Conservation (phyloP, 139 green algal species). For the Bryopsis sp. region DNA sequence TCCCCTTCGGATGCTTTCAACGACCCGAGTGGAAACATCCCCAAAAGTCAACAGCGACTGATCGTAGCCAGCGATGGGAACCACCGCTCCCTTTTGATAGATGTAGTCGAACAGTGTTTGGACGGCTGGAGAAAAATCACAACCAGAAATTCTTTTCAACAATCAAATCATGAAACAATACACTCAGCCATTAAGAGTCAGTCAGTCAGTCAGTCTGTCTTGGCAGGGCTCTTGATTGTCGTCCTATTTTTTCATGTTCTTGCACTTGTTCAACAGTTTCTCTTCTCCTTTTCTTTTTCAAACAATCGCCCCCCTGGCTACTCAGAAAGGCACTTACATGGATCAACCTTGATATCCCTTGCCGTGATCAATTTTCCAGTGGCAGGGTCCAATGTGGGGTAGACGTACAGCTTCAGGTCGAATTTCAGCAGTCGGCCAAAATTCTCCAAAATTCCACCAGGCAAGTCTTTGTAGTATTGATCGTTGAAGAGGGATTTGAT, state of each 20-base stretch:
- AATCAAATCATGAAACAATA: too few species aligned
- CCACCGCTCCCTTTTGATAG: slow-evolving; percentile 30
- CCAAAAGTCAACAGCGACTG: slow-evolving; percentile 26
- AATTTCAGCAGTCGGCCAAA: slow-evolving; percentile 42
- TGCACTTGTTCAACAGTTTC: too few species aligned
- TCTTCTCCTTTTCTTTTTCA: too few species aligned
- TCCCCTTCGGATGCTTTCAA: slow-evolving; percentile 30
- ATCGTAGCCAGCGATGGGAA: slow-evolving; percentile 31
- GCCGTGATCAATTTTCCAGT: slow-evolving; percentile 33
- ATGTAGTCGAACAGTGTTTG: slow-evolving; percentile 47
- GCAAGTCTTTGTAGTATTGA: slow-evolving; percentile 34
- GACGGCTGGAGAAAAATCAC: slow-evolving; percentile 14
- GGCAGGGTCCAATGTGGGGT: slow-evolving; percentile 33
- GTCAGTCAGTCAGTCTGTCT: too few species aligned
- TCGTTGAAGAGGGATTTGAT: slow-evolving; percentile 41
- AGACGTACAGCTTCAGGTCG: slow-evolving; percentile 40
- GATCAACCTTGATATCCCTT: slow-evolving; percentile 28
- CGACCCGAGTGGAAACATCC: slow-evolving; percentile 33
- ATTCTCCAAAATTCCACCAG: slow-evolving; percentile 41
- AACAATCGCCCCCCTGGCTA: too few species aligned
- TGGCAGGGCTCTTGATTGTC: too few species aligned
- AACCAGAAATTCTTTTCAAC: too few species aligned
- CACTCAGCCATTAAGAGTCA: too few species aligned
- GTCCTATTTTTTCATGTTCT: too few species aligned
- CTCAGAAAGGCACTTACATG: slow-evolving; percentile 4